Conservation (phyloP, 108 stramenopile species). For the Nitzschia putrida region DNA sequence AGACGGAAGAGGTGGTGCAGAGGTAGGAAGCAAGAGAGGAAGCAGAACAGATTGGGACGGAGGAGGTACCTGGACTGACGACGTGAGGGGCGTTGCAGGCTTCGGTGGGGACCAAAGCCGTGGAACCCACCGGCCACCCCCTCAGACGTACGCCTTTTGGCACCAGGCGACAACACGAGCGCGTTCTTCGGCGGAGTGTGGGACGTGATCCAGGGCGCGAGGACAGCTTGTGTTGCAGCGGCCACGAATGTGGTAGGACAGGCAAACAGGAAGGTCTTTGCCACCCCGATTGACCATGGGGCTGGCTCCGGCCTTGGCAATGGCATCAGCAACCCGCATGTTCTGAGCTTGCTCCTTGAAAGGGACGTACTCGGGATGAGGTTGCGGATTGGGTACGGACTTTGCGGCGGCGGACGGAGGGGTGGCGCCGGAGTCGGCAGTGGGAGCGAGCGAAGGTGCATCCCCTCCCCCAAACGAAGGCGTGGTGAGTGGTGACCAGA, state of each 20-base stretch:
- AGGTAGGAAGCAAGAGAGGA: neutral
- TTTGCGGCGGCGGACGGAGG: neutral
- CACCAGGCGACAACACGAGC: neutral
- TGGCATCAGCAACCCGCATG: neutral
- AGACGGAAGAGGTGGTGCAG: neutral
- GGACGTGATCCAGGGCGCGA: neutral
- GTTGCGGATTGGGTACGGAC: neutral
- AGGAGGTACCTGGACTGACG: neutral
- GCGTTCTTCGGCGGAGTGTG: conserved; percentile 4
- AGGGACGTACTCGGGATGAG: neutral
- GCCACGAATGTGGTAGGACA: conserved; percentile 11
- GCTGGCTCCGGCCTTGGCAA: neutral
- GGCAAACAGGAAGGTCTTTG: neutral
- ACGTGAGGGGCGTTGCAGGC: too few species aligned
- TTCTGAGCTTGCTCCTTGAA: too few species aligned
- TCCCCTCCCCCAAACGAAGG: too few species aligned
- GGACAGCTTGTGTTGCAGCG: neutral
- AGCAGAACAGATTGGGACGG: neutral
- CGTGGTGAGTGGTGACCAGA: too few species aligned
- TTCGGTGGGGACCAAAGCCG: neutral
- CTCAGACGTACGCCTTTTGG: conserved; percentile 7
- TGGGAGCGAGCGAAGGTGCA: neutral
- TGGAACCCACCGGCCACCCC: conserved; percentile 1
- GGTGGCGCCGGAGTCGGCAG: neutral
- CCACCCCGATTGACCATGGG: conserved; percentile 1